Evolutionary conservation across 148 eudicot genomes (phyloP).

Genomic region (Bassia scoparia): DNA sequence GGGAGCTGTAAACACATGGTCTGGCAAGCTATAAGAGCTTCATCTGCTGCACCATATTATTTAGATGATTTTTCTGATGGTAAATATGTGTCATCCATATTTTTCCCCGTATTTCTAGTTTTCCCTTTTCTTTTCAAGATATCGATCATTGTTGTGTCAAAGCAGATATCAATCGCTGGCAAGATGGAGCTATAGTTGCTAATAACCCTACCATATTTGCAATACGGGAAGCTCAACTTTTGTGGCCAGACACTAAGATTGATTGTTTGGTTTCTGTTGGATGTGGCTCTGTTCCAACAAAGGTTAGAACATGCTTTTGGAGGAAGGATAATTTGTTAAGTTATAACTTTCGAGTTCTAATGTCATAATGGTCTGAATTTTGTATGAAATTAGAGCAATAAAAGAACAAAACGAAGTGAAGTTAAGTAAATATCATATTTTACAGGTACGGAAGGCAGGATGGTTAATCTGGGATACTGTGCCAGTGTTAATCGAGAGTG

Average conservation of each 20-base stretch:
- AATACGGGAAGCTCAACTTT: constrained; percentile 90
- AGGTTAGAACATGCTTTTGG: constrained; percentile 42
- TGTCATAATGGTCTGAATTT: neutral
- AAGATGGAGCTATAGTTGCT: constrained; percentile 99
- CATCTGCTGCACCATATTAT: constrained; percentile 99
- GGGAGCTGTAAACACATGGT: constrained; percentile 96
- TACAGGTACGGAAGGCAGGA: constrained; percentile 82
- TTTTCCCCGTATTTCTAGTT: neutral
- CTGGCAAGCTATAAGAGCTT: constrained; percentile 99
- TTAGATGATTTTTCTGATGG: constrained; percentile 97
- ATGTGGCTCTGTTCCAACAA: constrained; percentile 88
- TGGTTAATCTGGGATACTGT: constrained; percentile 97
- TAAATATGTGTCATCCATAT: constrained; percentile 29
- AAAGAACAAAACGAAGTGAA: neutral
- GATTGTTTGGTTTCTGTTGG: constrained; percentile 94
- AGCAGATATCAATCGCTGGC: constrained; percentile 83
- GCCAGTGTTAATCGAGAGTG: constrained; percentile 95
- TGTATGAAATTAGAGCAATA: neutral
- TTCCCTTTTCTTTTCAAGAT: neutral
- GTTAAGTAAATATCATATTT: constrained; percentile 3
- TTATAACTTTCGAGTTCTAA: neutral
- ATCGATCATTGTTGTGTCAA: constrained; percentile 14
- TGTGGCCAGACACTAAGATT: constrained; percentile 95
- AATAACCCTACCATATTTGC: constrained; percentile 98
- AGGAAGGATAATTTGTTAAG: neutral